phyloP scores from a whole-genome alignment of 2,329 filamentous ascomycete genomes.

The Elsinoe australis region DNA sequence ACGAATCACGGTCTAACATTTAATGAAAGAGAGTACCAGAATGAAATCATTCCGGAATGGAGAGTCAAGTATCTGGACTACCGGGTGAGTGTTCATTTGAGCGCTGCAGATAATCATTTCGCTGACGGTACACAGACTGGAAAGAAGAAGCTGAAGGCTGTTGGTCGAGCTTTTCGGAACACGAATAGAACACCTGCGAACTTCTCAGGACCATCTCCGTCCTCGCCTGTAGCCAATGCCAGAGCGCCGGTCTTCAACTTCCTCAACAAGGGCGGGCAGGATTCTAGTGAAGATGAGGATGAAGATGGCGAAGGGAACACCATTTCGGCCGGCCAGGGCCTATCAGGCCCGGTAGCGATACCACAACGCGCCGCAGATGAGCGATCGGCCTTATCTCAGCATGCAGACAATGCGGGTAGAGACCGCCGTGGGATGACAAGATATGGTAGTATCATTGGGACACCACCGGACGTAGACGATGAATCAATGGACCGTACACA shows the following conservation, averaged over 20 bases:
- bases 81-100: constrained; percentile 49
- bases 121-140: constrained; percentile 45
- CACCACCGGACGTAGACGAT: constrained; percentile 36
- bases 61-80: constrained; percentile 89
- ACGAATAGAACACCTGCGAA: constrained; percentile 43
- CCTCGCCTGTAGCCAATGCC: constrained; percentile 31
- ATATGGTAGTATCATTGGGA: constrained; percentile 58
- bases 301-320: constrained; percentile 8
- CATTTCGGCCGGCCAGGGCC: neutral
- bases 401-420: constrained; percentile 2
- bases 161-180: constrained; percentile 61
- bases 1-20: constrained; percentile 10
- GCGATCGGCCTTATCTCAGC: neutral
- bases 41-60: constrained; percentile 90
- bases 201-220: constrained; percentile 35
- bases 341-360: constrained; percentile 5
- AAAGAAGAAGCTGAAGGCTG: constrained; percentile 87
- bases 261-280: constrained; percentile 29
- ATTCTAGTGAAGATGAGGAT: neutral
- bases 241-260: constrained; percentile 37
- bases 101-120: too few species aligned
- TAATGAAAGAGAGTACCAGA: constrained; percentile 61
- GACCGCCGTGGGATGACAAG: constrained; percentile 34
- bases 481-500: constrained; percentile 14
- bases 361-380: neutral